Evolutionary conservation across 345 rosid species (phyloP).

Genomic region (Pistacia integerrima): DNA sequence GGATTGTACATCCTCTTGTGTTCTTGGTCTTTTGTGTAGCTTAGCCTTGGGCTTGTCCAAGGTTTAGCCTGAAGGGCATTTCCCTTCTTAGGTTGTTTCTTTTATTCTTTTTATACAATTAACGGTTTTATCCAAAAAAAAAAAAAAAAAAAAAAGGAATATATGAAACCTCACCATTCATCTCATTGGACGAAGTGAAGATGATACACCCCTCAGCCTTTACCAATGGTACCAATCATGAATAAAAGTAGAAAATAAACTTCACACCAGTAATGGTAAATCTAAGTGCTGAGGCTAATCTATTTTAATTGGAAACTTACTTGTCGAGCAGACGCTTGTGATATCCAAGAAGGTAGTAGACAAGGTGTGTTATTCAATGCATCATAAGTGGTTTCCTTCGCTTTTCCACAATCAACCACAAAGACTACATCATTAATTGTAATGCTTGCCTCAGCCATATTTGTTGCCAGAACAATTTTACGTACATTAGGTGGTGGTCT

Average conservation of each 20-base stretch:
- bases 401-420: slow-evolving; percentile 98
- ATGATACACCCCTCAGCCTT: neutral
- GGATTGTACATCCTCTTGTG: too few species aligned
- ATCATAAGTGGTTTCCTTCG: slow-evolving; percentile 99
- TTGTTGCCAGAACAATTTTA: slow-evolving; percentile 91
- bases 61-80: too few species aligned
- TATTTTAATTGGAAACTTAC: slow-evolving; percentile 42
- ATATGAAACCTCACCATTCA: neutral
- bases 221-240: neutral
- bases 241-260: neutral
- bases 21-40: too few species aligned
- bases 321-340: slow-evolving; percentile 93
- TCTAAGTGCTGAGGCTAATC: neutral
- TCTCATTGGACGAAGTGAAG: neutral
- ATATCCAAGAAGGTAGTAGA: slow-evolving; percentile 95
- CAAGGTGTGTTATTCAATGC: slow-evolving; percentile 99
- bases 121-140: too few species aligned
- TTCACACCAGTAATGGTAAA: neutral
- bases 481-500: slow-evolving; percentile 77
- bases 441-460: slow-evolving; percentile 99
- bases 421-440: slow-evolving; percentile 93
- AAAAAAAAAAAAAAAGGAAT: neutral
- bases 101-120: too few species aligned
- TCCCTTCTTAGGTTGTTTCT: too few species aligned
- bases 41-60: too few species aligned